Evolutionary conservation across 352 stramenopile species (phyloP), one percentile per base, ranked within the genome.

Genomic region (Saprolegnia diclina): DNA sequence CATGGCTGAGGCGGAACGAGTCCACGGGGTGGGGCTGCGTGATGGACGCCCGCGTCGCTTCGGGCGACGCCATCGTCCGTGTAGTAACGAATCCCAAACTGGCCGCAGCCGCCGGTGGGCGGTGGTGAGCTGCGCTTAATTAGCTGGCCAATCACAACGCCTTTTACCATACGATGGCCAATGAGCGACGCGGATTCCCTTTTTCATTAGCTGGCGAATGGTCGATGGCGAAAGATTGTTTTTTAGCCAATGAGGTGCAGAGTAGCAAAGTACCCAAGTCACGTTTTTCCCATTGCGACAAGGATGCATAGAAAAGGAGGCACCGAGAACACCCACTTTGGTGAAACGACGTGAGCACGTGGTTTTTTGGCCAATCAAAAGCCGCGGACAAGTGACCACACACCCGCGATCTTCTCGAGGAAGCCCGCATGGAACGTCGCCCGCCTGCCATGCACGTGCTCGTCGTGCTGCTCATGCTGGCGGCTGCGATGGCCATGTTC

Each of bases 1-100:
- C 63, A 48, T 52, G 24, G 21, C 63, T 69, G 6, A 69, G 38
- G n/a, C 54, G 63, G 46, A 69, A 69, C n/a, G 22, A 61, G 53
- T 69, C 63, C n/a, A 69, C 38, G 2, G 63, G 63, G 38, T 69
- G 63, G 48, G 63, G 63, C 45, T 48, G 21, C n/a, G 53, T 69
- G 42, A 69, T 69, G 63, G 63, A 69, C 52, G 35, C 52, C 52
- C 52, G 11, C 19, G 42, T 48, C 42, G 42, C 42, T 48, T 48
- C 42, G 42, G 24, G 52, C 52, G 52, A 59, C 52, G 24, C 52
- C 52, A 59, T 59, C 11, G 42, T n/a, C 52, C 29, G 29, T 6
- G 29, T 35, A 35, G 52, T 26, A 59, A 59, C 52, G 52, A 59
- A 59, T 59, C 52, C 19, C 52, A 59, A 59, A 59, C 11, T 59